Evolutionary conservation across 345 rosid species (phyloP).

Genomic region (Populus davidiana): DNA sequence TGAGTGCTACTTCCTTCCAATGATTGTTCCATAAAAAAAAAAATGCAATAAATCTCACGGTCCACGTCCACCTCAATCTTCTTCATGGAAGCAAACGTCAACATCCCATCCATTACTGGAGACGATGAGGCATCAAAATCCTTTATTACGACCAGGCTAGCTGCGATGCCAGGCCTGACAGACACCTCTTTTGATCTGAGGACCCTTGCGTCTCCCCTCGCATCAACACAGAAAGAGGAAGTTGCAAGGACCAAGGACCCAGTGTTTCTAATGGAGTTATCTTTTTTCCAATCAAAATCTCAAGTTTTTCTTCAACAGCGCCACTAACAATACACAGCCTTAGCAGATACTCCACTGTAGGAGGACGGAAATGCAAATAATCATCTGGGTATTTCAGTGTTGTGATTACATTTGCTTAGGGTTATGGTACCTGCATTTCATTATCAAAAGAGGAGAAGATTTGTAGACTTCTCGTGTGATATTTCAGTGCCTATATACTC

Average conservation of each 20-base stretch:
- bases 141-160: neutral
- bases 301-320: neutral
- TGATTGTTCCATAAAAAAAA: neutral
- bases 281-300: too few relatives aligned
- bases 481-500: neutral
- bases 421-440: neutral
- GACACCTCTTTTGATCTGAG: neutral
- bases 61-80: neutral
- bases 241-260: neutral
- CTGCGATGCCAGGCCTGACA: neutral
- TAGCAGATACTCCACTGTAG: too few relatives aligned
- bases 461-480: neutral
- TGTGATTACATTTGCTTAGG: too few relatives aligned
- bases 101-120: neutral
- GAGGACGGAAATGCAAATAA: neutral
- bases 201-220: neutral
- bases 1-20: neutral
- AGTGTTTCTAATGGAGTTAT: neutral
- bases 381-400: neutral
- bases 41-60: neutral
- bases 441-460: conserved; percentile 4
- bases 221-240: neutral
- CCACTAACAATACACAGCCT: neutral
- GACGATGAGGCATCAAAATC: too few relatives aligned
- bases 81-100: neutral